Evolutionary conservation across 169 alveolate genomes (phyloP).

Genomic region (Plasmodium coatneyi): DNA sequence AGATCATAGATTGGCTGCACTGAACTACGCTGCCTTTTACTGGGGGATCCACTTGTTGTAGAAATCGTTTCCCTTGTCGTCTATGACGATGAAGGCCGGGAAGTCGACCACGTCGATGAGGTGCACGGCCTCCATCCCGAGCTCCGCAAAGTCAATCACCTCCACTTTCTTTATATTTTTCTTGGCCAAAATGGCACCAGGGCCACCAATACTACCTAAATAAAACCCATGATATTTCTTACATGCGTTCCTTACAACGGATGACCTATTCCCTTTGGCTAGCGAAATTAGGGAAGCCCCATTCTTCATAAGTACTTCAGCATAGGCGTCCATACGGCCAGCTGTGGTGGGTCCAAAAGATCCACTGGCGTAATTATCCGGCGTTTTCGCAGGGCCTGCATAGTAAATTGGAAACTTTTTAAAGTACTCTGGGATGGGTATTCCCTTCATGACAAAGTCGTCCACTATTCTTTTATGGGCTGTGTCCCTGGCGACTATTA

Average conservation of each 20-base stretch:
- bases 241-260: constrained; percentile 87
- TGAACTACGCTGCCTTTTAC: not conserved
- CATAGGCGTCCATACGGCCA: constrained; percentile 92
- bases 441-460: constrained; percentile 79
- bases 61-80: constrained; percentile 91
- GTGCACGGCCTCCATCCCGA: constrained; percentile 90
- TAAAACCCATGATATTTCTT: constrained; percentile 88
- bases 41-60: constrained; percentile 80
- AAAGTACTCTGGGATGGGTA: constrained; percentile 86
- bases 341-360: constrained; percentile 94
- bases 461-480: constrained; percentile 90
- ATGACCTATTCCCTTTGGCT: constrained; percentile 90
- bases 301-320: constrained; percentile 82
- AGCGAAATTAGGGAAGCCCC: constrained; percentile 88
- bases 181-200: constrained; percentile 90
- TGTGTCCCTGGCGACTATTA: constrained; percentile 92
- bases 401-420: constrained; percentile 90
- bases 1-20: not conserved
- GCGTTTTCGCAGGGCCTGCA: constrained; percentile 92
- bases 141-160: constrained; percentile 85
- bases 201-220: constrained; percentile 91
- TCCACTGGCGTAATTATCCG: constrained; percentile 90
- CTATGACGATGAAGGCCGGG: constrained; percentile 92
- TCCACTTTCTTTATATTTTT: constrained; percentile 87
- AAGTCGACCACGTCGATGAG: constrained; percentile 89